A percentile compares a stretch with the other conserved stretches of the same genome.
phyloP scores from a whole-genome alignment of 495 filamentous ascomycete species.

The Penicillium bovifimosum region DNA sequence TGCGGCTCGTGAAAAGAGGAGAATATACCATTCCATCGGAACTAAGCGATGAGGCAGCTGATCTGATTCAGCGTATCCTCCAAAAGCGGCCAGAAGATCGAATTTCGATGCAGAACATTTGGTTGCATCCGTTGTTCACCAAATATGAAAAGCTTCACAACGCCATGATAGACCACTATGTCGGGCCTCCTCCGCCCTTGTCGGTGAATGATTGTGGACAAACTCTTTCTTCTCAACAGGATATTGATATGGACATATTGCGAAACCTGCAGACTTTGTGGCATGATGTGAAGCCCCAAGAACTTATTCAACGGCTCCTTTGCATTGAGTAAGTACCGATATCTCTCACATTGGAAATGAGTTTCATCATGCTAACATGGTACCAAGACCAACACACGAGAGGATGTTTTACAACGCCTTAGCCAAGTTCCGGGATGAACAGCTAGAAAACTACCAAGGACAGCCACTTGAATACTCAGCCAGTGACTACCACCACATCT shows the following conservation, averaged over 20 bases:
- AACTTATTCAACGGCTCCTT: slow-evolving; percentile 59
- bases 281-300: slow-evolving; percentile 72
- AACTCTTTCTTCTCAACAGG: slow-evolving; percentile 43
- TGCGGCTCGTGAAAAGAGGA: slow-evolving; percentile 63
- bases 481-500: slow-evolving; percentile 82
- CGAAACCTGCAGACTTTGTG: slow-evolving; percentile 81
- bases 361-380: not conserved
- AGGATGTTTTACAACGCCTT: slow-evolving; percentile 88
- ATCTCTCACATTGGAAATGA: not conserved
- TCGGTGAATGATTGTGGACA: slow-evolving; percentile 49
- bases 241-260: slow-evolving; percentile 73
- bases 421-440: slow-evolving; percentile 69
- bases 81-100: slow-evolving; percentile 66
- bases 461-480: slow-evolving; percentile 68
- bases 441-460: slow-evolving; percentile 75
- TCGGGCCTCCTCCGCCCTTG: slow-evolving; percentile 50
- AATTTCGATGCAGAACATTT: slow-evolving; percentile 72
- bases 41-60: slow-evolving; percentile 64
- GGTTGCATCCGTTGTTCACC: slow-evolving; percentile 72
- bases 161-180: slow-evolving; percentile 42
- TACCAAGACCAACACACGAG: slow-evolving; percentile 68
- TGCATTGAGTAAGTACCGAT: slow-evolving; percentile 57
- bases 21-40: slow-evolving; percentile 64
- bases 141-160: slow-evolving; percentile 68
- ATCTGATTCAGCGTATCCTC: slow-evolving; percentile 73